A percentile compares a stretch with the other conserved stretches of the same genome.
These are phyloP conservation scores for Chaetothyriales sp. DNA, from an alignment of 2,329 filamentous ascomycete species.

Conservation along the genomic window DNA sequence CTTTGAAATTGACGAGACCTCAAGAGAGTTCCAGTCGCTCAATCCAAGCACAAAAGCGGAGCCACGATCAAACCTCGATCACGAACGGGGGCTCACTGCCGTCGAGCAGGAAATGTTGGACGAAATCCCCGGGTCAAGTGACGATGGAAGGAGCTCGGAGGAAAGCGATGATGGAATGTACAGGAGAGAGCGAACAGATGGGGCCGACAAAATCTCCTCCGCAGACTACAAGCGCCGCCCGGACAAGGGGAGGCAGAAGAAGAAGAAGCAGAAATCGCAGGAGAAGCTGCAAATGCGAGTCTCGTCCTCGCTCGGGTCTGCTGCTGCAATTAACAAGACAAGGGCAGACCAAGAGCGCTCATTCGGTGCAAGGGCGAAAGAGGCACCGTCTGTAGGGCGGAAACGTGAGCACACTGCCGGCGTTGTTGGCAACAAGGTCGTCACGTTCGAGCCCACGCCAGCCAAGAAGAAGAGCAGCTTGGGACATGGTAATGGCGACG, in stretches of 20 bases:
- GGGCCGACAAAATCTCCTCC: conserved; percentile 34
- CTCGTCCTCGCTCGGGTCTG: conserved; percentile 32
- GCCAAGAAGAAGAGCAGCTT: conserved; percentile 19
- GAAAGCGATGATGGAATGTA: conserved; percentile 20
- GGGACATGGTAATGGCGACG: conserved; percentile 1
- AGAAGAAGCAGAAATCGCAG: conserved; percentile 28
- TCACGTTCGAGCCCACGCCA: conserved; percentile 42
- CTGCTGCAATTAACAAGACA: conserved; percentile 19
- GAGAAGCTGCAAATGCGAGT: conserved; percentile 40
- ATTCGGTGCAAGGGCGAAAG: conserved; percentile 42
- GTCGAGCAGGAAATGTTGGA: conserved; percentile 48
- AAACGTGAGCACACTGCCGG: conserved; percentile 17
- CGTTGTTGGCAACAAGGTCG: conserved; percentile 37
- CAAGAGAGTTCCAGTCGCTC: conserved; percentile 69
- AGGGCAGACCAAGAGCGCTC: conserved; percentile 35
- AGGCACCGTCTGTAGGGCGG: conserved; percentile 25
- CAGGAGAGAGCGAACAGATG: conserved; percentile 20
- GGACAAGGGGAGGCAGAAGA: conserved; percentile 30
- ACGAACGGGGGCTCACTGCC: conserved; percentile 41
- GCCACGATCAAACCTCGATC: conserved; percentile 16
- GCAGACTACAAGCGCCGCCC: conserved; percentile 35
- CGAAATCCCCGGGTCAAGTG: conserved; percentile 30
- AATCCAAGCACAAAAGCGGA: conserved; percentile 62
- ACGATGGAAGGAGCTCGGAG: conserved; percentile 23
- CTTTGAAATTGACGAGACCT: conserved; percentile 80